phyloP scores from a whole-genome alignment of 1,139 yeast genomes.

The Saccharomycopsis hybrid region DNA sequence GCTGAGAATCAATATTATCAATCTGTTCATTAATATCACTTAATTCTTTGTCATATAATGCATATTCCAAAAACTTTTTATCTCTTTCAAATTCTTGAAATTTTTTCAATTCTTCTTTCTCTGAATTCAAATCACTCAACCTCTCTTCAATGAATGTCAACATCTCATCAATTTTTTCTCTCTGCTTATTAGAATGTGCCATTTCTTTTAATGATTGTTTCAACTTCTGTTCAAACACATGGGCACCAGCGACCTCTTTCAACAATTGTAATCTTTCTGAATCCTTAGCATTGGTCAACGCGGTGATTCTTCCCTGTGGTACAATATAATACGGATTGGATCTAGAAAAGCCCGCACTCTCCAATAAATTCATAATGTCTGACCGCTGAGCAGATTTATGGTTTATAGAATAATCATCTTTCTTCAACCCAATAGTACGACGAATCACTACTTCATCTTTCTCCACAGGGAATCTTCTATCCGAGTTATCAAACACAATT shows the following conservation, averaged over 20 bases:
- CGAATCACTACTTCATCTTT: slow-evolving; percentile 66
- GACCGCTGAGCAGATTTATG: slow-evolving; percentile 72
- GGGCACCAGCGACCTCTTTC: slow-evolving; percentile 95
- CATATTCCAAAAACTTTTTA: slow-evolving; percentile 69
- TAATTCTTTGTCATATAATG: slow-evolving; percentile 72
- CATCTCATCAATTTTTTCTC: slow-evolving; percentile 70
- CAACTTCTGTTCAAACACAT: slow-evolving; percentile 76
- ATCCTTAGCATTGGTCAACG: slow-evolving; percentile 85
- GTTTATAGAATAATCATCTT: slow-evolving; percentile 78
- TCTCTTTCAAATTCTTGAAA: slow-evolving; percentile 63
- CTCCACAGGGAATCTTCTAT: slow-evolving; percentile 65
- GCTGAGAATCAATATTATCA: slow-evolving; percentile 54
- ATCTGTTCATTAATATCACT: slow-evolving; percentile 53
- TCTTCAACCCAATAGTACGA: slow-evolving; percentile 86
- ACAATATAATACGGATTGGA: slow-evolving; percentile 94
- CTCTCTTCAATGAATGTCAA: slow-evolving; percentile 64
- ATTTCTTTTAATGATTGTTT: slow-evolving; percentile 77
- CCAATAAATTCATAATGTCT: slow-evolving; percentile 77
- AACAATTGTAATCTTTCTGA: slow-evolving; percentile 68
- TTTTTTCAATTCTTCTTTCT: slow-evolving; percentile 66
- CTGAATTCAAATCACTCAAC: slow-evolving; percentile 72
- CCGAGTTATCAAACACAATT: slow-evolving; percentile 75
- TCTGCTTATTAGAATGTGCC: slow-evolving; percentile 62
- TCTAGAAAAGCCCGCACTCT: slow-evolving; percentile 87
- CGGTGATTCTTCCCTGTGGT: slow-evolving; percentile 89